A percentile compares a stretch with the other conserved stretches of the same genome.
Conservation (phyloP, 2,329 filamentous ascomycete species). For the Microsporum ferrugineum region DNA sequence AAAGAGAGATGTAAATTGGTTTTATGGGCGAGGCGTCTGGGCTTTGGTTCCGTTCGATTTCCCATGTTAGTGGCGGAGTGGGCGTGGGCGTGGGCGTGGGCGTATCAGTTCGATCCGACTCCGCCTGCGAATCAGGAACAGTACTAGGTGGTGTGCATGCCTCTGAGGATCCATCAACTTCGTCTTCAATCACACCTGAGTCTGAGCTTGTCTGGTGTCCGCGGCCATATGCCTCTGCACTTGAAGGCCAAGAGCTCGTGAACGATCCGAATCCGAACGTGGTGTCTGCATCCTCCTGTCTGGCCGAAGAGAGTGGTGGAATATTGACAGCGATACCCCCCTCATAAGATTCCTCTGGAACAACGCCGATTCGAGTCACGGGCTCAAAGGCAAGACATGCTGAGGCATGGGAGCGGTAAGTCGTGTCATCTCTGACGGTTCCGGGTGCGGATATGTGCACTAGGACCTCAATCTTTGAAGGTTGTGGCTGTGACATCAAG, state of each 20-base stretch:
- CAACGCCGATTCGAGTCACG: constrained; percentile 12
- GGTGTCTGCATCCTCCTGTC: background rate
- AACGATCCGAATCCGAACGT: background rate
- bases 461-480: constrained; percentile 25
- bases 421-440: constrained; percentile 27
- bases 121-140: constrained; percentile 10
- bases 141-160: constrained; percentile 6
- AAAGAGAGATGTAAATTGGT: background rate
- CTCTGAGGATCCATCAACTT: no score
- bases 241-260: background rate
- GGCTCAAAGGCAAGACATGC: constrained; percentile 28
- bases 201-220: background rate
- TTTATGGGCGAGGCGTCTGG: background rate
- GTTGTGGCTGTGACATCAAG: background rate
- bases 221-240: background rate
- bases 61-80: constrained; percentile 5
- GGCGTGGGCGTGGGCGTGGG: background rate
- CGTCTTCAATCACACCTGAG: no score
- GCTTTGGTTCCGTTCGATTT: constrained; percentile 6
- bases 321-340: background rate
- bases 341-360: background rate
- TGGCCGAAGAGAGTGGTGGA: background rate
- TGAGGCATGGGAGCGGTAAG: constrained; percentile 29
- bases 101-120: background rate
- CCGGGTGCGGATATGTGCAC: constrained; percentile 33